Evolutionary conservation across 23 red algal species (phyloP).

Genomic region (Gracilaria gracilis): DNA sequence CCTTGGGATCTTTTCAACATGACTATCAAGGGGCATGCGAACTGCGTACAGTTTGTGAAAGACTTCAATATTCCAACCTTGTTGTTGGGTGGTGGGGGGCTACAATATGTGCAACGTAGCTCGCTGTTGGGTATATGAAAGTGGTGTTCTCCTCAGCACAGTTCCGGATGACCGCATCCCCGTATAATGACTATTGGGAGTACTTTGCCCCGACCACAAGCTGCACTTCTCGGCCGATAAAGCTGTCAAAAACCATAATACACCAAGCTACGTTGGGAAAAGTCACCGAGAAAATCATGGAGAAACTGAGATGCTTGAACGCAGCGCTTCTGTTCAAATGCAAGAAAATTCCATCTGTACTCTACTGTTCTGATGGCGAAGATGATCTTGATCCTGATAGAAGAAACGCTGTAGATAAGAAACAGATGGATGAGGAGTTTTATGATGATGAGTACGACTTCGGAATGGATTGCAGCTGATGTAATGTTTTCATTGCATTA

Average conservation of each 20-base stretch:
- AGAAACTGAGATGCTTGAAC: slow-evolving; percentile 42
- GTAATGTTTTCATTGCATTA: background rate
- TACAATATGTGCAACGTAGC: slow-evolving; percentile 82
- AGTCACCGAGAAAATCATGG: slow-evolving; percentile 51
- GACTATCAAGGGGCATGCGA: slow-evolving; percentile 63
- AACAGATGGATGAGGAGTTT: slow-evolving; percentile 23
- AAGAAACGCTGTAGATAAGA: background rate
- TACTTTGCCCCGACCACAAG: slow-evolving; percentile 65
- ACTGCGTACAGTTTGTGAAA: slow-evolving; percentile 61
- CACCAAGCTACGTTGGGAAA: slow-evolving; percentile 50
- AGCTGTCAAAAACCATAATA: slow-evolving; percentile 45
- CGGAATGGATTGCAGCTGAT: slow-evolving; percentile 10
- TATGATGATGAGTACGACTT: slow-evolving; percentile 3
- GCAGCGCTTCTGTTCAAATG: slow-evolving; percentile 69
- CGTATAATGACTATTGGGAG: slow-evolving; percentile 81
- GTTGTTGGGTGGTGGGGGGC: slow-evolving; percentile 74
- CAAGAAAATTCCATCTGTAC: slow-evolving; percentile 56
- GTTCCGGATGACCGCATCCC: slow-evolving; percentile 50
- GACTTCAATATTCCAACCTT: slow-evolving; percentile 63
- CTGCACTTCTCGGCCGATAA: slow-evolving; percentile 50
- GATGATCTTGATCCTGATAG: slow-evolving; percentile 24
- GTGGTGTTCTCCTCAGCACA: slow-evolving; percentile 37
- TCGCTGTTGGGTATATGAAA: slow-evolving; percentile 77
- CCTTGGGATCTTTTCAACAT: slow-evolving; percentile 67
- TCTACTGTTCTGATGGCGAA: slow-evolving; percentile 52